phyloP scores from a whole-genome alignment of 371 early-diverging fungal species.

The Lichtheimia ornata region DNA sequence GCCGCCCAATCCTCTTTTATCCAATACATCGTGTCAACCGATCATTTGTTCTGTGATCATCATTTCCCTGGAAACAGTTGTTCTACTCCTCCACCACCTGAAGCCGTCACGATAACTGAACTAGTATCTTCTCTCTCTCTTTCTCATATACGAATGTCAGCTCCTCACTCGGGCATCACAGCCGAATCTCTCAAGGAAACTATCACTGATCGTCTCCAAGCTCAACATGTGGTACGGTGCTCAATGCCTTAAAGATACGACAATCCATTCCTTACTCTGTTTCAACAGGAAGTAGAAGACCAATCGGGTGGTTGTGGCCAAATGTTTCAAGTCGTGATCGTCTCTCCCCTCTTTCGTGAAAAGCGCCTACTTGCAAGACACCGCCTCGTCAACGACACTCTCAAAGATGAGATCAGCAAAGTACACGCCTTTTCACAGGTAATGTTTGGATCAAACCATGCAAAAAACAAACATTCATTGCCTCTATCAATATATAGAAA shows the following conservation, averaged over 20 bases:
- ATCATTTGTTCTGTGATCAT: too few species aligned
- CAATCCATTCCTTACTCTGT: neutral
- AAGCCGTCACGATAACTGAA: neutral
- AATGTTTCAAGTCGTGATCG: constrained; percentile 77
- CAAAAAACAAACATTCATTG: neutral
- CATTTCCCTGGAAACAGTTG: too few species aligned
- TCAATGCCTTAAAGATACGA: constrained; percentile 10
- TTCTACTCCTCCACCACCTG: neutral
- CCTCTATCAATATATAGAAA: constrained; percentile 46
- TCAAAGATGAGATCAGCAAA: constrained; percentile 74
- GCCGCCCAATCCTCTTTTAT: too few species aligned
- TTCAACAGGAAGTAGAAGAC: constrained; percentile 54
- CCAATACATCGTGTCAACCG: too few species aligned
- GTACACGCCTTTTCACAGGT: constrained; percentile 88
- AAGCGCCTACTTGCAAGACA: constrained; percentile 74
- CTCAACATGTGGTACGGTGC: constrained; percentile 58
- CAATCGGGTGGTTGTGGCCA: constrained; percentile 79
- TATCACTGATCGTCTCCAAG: constrained; percentile 54
- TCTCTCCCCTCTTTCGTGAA: constrained; percentile 71
- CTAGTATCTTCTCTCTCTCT: neutral
- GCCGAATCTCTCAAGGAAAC: constrained; percentile 53
- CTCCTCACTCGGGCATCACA: constrained; percentile 47
- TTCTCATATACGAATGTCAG: constrained; percentile 16
- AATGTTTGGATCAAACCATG: constrained; percentile 9
- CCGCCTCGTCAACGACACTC: constrained; percentile 76